Base-by-base conservation (phyloP, 345 rosid species). In the Hirschfeldia incana region DNA sequence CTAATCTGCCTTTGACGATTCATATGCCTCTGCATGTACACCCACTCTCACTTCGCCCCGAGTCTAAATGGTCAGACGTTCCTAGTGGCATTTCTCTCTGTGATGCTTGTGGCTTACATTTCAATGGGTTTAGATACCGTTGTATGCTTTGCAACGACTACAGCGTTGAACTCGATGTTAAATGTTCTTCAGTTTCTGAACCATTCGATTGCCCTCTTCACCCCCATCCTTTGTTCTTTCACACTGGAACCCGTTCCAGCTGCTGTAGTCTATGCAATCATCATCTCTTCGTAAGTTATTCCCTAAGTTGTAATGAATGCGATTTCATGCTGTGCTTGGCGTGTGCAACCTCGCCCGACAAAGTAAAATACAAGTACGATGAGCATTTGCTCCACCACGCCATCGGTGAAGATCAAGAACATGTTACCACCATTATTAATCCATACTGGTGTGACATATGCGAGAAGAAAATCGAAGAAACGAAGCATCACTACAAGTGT, bases 381-480 rank as follows among this genome's bases (percentile, higher is more conserved):
- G 75, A 58, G 33, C 75, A 71, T 58, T 27, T 26, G 26, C 65
- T 71, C 13, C 12, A 16, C 26, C 34, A 17, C 13, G 21, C 34
- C 55, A 13, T 49, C 2, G 4, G 60, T 33, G 34, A 32, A 8
- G 8, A 21, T 69, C 39, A 21, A 21, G 32, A 70, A 53, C 16
- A 17, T 49, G 17, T 49, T 49, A 9, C 6, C 58, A 36, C 39
- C 39, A 36, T 7, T 5, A 13, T 36, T 16, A 12, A 12, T 70
- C 65, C 4, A 26, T 57, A 71, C 27, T 58, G 26, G 65, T 71
- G 75, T 36, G 65, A 71, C 75, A 21, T 71, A 26, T 71, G 65
- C 53, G 75, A 71, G 36, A 21, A 3, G 1, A 8, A 71, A 21
- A 6, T 36, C 8, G 13, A 58, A 8, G 26, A 1, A 34, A 3